Conservation (phyloP, 352 stramenopile species). For the Phytophthora quininea region DNA sequence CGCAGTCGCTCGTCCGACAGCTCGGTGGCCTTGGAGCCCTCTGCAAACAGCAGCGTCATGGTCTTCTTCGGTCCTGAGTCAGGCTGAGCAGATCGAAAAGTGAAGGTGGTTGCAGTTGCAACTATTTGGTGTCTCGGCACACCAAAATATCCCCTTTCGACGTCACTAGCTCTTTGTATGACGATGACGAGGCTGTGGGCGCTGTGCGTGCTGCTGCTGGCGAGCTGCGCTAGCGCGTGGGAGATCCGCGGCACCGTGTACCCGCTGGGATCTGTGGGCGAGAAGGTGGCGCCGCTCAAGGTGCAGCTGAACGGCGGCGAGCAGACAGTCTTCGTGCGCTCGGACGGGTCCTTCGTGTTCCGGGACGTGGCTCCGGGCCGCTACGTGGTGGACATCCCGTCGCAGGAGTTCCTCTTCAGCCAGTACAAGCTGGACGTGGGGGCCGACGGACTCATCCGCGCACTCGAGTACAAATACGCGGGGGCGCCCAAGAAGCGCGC, state of each 20-base stretch:
- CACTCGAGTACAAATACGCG: constrained; percentile 84
- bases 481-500: constrained; percentile 66
- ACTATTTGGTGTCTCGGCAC: background rate
- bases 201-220: constrained; percentile 44
- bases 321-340: constrained; percentile 66
- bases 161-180: constrained; percentile 8
- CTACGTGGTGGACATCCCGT: constrained; percentile 81
- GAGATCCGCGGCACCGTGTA: constrained; percentile 69
- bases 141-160: background rate
- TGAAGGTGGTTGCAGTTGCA: background rate
- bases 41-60: constrained; percentile 80
- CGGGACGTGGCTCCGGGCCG: constrained; percentile 69
- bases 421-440: constrained; percentile 72
- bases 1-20: constrained; percentile 70
- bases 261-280: constrained; percentile 44
- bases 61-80: background rate
- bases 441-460: constrained; percentile 56
- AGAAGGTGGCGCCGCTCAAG: constrained; percentile 66
- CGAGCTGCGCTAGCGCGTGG: constrained; percentile 39
- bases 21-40: constrained; percentile 67
- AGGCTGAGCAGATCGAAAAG: background rate
- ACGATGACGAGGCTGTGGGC: constrained; percentile 38
- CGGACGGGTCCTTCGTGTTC: constrained; percentile 76
- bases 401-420: constrained; percentile 73
- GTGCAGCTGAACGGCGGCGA: constrained; percentile 80